Evolutionary conservation across 805 yeast species (phyloP).

Genomic region (Yarrowia keelungensis): DNA sequence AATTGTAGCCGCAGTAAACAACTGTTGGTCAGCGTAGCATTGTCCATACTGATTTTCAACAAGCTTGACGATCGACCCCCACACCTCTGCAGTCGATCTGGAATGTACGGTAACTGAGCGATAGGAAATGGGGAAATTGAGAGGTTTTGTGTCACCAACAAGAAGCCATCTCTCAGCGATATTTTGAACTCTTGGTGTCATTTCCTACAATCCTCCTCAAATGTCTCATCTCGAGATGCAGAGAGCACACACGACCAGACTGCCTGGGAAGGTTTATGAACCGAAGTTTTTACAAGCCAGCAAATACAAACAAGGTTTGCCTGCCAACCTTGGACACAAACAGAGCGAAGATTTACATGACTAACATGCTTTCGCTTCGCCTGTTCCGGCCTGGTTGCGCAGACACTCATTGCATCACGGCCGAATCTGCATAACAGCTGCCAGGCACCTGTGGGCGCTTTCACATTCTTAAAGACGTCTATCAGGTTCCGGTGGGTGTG

Average conservation of each 20-base stretch:
- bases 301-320: background rate
- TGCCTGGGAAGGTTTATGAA: background rate
- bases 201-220: background rate
- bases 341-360: slow-evolving; percentile 1
- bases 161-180: too few species aligned
- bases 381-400: slow-evolving; percentile 1
- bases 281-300: background rate
- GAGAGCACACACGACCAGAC: slow-evolving; percentile 4
- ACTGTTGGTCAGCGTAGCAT: background rate
- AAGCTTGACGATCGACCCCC: slow-evolving; percentile 1
- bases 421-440: background rate
- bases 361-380: slow-evolving; percentile 14
- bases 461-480: background rate
- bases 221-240: slow-evolving; percentile 6
- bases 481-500: too few species aligned
- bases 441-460: background rate
- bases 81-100: background rate
- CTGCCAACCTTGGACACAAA: background rate
- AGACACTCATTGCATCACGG: background rate
- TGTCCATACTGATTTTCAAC: slow-evolving; percentile 7
- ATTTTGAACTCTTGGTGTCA: too few species aligned
- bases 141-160: too few species aligned
- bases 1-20: background rate
- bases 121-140: too few species aligned
- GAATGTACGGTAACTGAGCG: background rate